Conservation (phyloP, 345 rosid genomes). For the Turnera subulata region DNA sequence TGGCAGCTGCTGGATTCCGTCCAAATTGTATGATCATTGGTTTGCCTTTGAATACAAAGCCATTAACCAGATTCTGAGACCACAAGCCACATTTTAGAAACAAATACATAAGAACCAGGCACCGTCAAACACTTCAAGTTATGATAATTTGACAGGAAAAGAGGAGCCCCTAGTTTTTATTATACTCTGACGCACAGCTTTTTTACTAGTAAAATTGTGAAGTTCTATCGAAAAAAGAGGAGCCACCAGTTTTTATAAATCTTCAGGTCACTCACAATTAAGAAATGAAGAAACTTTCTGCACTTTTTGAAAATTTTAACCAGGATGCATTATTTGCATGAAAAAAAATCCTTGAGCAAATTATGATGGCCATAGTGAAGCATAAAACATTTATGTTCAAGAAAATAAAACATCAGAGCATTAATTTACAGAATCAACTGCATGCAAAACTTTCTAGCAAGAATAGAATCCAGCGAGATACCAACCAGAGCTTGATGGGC, state of each 20-base stretch:
- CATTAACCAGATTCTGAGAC: slow-evolving; percentile 80
- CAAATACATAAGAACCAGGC: neutral
- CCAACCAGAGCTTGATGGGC: slow-evolving; percentile 83
- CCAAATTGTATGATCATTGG: slow-evolving; percentile 96
- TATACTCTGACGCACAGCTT: too few species aligned
- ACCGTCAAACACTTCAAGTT: neutral
- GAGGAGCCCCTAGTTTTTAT: neutral
- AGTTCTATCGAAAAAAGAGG: neutral
- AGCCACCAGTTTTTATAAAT: neutral
- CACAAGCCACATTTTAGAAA: neutral
- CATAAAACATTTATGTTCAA: neutral
- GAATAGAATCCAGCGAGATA: slow-evolving; percentile 6
- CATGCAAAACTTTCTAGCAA: slow-evolving; percentile 1
- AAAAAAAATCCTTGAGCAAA: too few species aligned
- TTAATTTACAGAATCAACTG: neutral
- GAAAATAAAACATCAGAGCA: neutral
- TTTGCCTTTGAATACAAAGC: slow-evolving; percentile 73
- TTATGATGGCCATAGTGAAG: too few species aligned
- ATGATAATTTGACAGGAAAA: neutral
- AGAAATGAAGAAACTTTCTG: neutral
- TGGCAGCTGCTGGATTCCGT: slow-evolving; percentile 55
- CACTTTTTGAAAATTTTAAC: neutral
- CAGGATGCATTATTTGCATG: neutral
- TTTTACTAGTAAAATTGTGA: too few species aligned
- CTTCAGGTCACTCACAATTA: neutral